phyloP scores from a whole-genome alignment of 148 eudicot genomes.

The Dianthus caryophyllus region DNA sequence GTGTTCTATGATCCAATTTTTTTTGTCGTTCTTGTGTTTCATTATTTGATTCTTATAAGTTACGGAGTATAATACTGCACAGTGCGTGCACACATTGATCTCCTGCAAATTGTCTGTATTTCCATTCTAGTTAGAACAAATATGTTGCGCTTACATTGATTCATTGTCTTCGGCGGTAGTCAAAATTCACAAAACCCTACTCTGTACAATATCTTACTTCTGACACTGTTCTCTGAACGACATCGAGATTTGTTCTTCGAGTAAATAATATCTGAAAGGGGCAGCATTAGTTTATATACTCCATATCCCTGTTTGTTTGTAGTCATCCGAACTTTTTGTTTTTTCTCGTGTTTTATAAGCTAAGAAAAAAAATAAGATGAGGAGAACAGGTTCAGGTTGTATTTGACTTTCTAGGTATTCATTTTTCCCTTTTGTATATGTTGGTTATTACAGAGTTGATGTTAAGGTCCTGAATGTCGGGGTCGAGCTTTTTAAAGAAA shows the following conservation, averaged over 20 bases:
- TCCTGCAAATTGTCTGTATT: too few relatives aligned
- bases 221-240: background rate
- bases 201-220: background rate
- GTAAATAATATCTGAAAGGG: background rate
- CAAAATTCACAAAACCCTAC: background rate
- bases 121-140: too few relatives aligned
- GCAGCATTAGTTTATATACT: background rate
- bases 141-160: background rate
- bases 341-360: too few relatives aligned
- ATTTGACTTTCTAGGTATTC: background rate
- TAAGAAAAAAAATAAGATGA: too few relatives aligned
- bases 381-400: too few relatives aligned
- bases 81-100: background rate
- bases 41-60: too few relatives aligned
- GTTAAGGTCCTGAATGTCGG: constrained; percentile 56
- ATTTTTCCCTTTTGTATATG: background rate
- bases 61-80: too few relatives aligned
- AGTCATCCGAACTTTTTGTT: too few relatives aligned
- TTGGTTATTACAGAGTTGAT: constrained; percentile 28
- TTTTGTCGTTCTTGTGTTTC: background rate
- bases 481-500: constrained; percentile 62
- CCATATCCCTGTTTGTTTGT: too few relatives aligned
- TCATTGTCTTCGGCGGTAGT: background rate
- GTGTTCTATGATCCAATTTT: background rate
- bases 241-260: background rate